These are phyloP conservation scores for Pleurotus platypus DNA, from an alignment of 768 basidiomycete species.

Conservation along the genomic window DNA sequence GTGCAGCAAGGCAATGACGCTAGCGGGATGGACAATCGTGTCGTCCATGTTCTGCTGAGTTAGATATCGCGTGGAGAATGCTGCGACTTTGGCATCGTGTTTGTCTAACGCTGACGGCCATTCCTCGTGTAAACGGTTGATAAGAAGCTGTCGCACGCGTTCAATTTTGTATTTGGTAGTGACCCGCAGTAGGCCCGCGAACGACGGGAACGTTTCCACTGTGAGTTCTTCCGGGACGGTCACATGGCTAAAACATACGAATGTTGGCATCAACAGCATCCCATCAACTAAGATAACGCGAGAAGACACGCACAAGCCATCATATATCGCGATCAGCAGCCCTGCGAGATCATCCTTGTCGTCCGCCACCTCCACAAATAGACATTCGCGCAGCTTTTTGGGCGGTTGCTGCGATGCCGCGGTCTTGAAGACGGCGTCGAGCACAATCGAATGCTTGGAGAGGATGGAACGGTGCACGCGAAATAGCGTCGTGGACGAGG, in stretches of 20 bases:
- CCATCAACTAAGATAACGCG: neutral
- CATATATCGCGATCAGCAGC: neutral
- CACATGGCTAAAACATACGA: neutral
- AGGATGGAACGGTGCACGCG: neutral
- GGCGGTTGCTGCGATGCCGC: neutral
- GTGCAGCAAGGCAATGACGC: neutral
- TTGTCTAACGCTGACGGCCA: constrained; percentile 2
- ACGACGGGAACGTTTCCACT: constrained; percentile 1
- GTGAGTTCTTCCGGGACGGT: constrained; percentile 5
- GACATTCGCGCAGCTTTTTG: neutral
- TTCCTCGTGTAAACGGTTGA: neutral
- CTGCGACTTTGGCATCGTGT: neutral
- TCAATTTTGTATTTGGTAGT: constrained; percentile 3
- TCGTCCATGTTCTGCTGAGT: neutral
- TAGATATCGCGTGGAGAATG: neutral
- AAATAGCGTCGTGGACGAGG: neutral
- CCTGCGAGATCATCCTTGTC: neutral
- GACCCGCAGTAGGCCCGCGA: constrained; percentile 2
- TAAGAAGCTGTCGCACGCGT: neutral
- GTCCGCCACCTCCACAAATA: neutral
- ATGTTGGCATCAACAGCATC: neutral
- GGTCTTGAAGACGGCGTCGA: neutral
- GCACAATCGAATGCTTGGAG: neutral
- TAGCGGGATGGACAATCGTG: constrained; percentile 2
- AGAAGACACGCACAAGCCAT: neutral